Conservation (phyloP, 2,329 filamentous ascomycete genomes). For the Aureobasidium zeae region DNA sequence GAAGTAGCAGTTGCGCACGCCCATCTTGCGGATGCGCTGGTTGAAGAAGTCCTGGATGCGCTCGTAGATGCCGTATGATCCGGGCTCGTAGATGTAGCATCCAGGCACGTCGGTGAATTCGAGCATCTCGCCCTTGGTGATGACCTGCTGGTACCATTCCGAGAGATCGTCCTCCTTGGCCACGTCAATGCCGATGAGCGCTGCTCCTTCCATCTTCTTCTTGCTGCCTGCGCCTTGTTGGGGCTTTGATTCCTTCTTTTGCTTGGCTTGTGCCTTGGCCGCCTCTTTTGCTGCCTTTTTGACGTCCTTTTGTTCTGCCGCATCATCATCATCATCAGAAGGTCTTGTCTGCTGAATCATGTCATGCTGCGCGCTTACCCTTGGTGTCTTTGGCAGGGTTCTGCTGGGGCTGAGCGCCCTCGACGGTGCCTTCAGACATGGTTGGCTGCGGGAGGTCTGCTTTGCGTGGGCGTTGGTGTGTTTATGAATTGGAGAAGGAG, state of each 20-base stretch:
- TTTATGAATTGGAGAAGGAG: not conserved
- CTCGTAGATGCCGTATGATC: conserved; percentile 60
- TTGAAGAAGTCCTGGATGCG: conserved; percentile 52
- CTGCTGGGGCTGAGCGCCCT: conserved; percentile 18
- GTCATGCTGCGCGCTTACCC: no score
- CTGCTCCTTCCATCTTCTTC: conserved; percentile 48
- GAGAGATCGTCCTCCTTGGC: conserved; percentile 80
- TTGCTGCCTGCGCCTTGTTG: conserved; percentile 20
- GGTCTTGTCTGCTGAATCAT: no score
- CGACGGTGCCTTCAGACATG: conserved; percentile 17
- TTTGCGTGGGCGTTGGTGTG: not conserved
- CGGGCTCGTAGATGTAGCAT: conserved; percentile 82
- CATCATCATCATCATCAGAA: no score
- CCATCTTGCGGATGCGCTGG: conserved; percentile 72
- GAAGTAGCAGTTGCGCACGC: conserved; percentile 92
- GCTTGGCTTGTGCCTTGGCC: conserved; percentile 22
- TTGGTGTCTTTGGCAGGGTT: conserved; percentile 18
- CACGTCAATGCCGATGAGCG: conserved; percentile 77
- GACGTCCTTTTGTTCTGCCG: conserved; percentile 26
- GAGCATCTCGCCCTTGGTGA: conserved; percentile 93
- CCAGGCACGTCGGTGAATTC: conserved; percentile 98
- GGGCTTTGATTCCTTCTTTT: conserved; percentile 17
- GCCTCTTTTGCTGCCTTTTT: conserved; percentile 24
- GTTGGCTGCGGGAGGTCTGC: no score
- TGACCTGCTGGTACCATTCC: conserved; percentile 95